These are phyloP conservation scores for Nakaseomyces bracarensis DNA, from an alignment of 1,139 yeast genomes.

Conservation along the genomic window DNA sequence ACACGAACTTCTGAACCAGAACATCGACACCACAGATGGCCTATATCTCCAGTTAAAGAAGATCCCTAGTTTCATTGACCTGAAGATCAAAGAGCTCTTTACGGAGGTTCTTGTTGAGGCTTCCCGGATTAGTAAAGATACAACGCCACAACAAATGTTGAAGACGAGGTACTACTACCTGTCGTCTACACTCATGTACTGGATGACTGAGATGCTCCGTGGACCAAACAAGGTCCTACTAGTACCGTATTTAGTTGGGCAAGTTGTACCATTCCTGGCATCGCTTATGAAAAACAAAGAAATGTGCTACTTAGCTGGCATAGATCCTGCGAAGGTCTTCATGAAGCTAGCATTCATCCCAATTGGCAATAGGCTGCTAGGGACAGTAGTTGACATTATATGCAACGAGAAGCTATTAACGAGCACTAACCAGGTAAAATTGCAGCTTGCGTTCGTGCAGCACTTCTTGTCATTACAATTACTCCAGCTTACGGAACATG, in stretches of 20 bases:
- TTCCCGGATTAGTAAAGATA: constrained; percentile 34
- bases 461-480: constrained; percentile 68
- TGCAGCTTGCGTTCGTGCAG: constrained; percentile 67
- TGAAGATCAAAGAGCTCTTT: constrained; percentile 36
- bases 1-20: constrained; percentile 35
- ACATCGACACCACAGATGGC: constrained; percentile 34
- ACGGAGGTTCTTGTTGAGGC: neutral
- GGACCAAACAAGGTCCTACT: constrained; percentile 31
- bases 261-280: constrained; percentile 65
- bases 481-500: constrained; percentile 43
- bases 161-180: constrained; percentile 35
- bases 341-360: constrained; percentile 53
- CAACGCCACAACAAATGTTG: constrained; percentile 32
- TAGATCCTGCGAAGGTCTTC: constrained; percentile 49
- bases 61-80: constrained; percentile 26
- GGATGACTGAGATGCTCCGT: constrained; percentile 27
- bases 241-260: constrained; percentile 36
- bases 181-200: constrained; percentile 31
- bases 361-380: constrained; percentile 39
- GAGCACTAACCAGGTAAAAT: constrained; percentile 60
- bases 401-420: constrained; percentile 42
- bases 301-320: constrained; percentile 65
- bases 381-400: constrained; percentile 44
- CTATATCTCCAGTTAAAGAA: constrained; percentile 32
- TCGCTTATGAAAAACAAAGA: constrained; percentile 66